Evolutionary conservation across 306 rosid species (phyloP).

Genomic region (Corylus avellana): DNA sequence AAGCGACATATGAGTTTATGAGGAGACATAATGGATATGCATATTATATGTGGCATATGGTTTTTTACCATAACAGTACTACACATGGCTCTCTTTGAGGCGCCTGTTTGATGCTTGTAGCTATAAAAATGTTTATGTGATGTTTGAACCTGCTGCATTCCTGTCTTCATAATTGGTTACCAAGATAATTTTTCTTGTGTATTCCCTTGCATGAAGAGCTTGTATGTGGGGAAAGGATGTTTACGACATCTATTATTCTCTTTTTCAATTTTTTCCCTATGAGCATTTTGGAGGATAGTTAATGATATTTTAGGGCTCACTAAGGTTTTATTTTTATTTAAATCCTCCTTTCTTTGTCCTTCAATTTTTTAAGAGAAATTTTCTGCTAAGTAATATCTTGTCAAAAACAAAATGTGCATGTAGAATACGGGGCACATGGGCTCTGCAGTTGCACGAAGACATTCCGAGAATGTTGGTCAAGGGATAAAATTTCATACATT

Average conservation of each 20-base stretch:
- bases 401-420: constrained; percentile 19
- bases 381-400: constrained; percentile 8
- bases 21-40: neutral
- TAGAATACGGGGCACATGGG: constrained; percentile 54
- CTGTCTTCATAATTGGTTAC: too few relatives aligned
- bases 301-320: neutral
- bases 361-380: neutral
- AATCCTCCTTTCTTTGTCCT: neutral
- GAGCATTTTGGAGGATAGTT: neutral
- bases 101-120: neutral
- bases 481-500: constrained; percentile 46
- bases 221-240: neutral
- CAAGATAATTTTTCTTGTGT: neutral
- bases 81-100: neutral
- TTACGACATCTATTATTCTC: neutral
- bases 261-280: neutral
- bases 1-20: neutral
- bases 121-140: neutral
- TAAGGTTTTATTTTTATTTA: neutral
- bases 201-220: neutral
- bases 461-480: constrained; percentile 58
- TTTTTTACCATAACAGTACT: neutral
- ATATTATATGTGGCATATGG: neutral
- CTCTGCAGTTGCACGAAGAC: constrained; percentile 47
- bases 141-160: neutral